Evolutionary conservation across 106 monocot genomes (phyloP), one percentile per base, ranked within the genome.

Genomic region (Dendrobium catenatum): DNA sequence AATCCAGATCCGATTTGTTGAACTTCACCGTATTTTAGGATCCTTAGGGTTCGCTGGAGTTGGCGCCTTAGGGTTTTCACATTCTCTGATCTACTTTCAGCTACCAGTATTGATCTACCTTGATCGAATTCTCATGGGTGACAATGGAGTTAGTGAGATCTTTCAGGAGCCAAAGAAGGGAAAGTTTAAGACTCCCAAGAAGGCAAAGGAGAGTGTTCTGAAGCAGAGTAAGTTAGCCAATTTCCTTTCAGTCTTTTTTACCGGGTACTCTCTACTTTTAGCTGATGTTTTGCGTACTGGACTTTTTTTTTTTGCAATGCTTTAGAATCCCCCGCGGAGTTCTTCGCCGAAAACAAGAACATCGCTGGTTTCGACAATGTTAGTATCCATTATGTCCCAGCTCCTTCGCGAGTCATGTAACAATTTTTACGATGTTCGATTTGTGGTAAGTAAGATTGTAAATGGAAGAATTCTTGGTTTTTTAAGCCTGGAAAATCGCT

Each of bases 321-420:
- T 85, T 80, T 87, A 99, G 98, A 95, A 78, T 99, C 98, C 40
- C 98, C 98, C 0, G 95, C 98, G 0, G 98, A 99, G 77, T 99
- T 99, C 92, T 98, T 98, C 33, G 98, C 98, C 0, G 98, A 99
- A 88, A 99, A 99, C 85, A 99, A 99, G 84, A 99, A 99, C 84
- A 99, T 99, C 4, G 98, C 98, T 6, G 98, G 98, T 10, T 99
- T 98, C 51, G 98, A 98, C 79, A 98, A 98, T 84, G 98, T 98
- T 49, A 86, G 87, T 13, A 42, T 74, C 8, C 7, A 42, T 18
- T 61, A 20, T 61, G 22, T 6, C 61, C 10, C 1, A 40, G 11
- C 37, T n/a, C 43, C 7, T 74, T 22, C 10, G 10, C 11, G 42
- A 13, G 19, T 10, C 43, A 22, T 20, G 4, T 44, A 0, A 68